Percentiles rank a stretch among this genome's conserved stretches.
Evolutionary conservation across 176 grass and related monocot species (phyloP).

Genomic region (Oropetium thomaeum): DNA sequence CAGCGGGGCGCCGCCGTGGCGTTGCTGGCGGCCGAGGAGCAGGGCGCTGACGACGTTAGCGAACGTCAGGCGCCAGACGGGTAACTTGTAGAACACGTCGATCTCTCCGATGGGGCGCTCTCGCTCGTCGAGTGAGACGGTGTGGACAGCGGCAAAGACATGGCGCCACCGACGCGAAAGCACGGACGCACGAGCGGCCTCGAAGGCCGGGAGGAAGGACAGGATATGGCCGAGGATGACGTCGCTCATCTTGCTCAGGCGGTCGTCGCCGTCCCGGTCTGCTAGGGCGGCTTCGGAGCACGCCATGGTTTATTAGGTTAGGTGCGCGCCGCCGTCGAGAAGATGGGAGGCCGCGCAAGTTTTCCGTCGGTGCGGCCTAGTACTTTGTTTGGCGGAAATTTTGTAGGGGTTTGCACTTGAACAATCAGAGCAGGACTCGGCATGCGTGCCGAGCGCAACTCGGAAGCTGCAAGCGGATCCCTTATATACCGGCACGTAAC

Average conservation of each 20-base stretch:
- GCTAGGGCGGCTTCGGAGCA: too few species aligned
- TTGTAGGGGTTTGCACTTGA: too few species aligned
- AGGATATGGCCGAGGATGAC: not conserved
- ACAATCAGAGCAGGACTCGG: too few species aligned
- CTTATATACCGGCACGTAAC: too few species aligned
- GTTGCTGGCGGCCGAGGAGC: not conserved
- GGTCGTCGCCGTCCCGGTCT: not conserved
- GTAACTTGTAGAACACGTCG: too few species aligned
- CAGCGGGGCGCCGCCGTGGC: not conserved
- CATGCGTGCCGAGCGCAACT: too few species aligned
- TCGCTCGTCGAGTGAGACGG: not conserved
- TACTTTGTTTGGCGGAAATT: too few species aligned
- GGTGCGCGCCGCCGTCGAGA: too few species aligned
- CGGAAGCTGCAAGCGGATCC: too few species aligned
- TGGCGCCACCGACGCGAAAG: conserved; percentile 6
- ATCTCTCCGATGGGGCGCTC: not conserved
- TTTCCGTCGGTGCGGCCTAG: too few species aligned
- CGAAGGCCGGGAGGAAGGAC: conserved; percentile 3
- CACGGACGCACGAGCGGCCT: not conserved
- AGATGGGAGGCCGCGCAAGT: too few species aligned
- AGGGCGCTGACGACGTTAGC: not conserved
- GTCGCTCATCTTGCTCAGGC: not conserved
- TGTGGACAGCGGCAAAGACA: conserved; percentile 1
- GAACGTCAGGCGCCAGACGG: not conserved
- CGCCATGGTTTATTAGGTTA: too few species aligned